Conservation (phyloP, 164 flowering plant species). For the Macadamia tetraphylla region DNA sequence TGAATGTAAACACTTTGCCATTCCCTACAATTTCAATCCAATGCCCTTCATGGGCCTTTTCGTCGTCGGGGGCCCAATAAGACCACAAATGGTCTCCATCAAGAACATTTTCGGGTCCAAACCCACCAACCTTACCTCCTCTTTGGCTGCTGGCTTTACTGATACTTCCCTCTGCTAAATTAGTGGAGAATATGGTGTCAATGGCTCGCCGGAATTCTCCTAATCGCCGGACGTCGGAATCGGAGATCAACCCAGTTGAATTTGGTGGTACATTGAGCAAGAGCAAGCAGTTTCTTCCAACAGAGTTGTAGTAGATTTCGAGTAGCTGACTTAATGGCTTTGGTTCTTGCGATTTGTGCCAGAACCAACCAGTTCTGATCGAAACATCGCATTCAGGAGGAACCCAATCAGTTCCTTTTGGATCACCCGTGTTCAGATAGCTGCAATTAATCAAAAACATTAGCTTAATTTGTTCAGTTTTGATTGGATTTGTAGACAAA, state of each 20-base stretch:
- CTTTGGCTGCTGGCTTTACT: constrained; percentile 70
- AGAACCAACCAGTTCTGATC: constrained; percentile 82
- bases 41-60: constrained; percentile 22
- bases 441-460: constrained; percentile 27
- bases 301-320: constrained; percentile 79
- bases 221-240: constrained; percentile 47
- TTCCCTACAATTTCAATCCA: constrained; percentile 62
- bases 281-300: constrained; percentile 77
- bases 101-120: constrained; percentile 56
- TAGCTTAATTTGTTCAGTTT: background rate
- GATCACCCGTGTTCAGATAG: constrained; percentile 66
- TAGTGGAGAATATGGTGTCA: constrained; percentile 48
- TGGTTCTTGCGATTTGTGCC: constrained; percentile 74
- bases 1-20: constrained; percentile 45
- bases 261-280: constrained; percentile 90
- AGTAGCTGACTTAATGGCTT: constrained; percentile 60
- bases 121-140: constrained; percentile 48
- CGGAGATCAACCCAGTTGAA: constrained; percentile 63
- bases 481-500: background rate
- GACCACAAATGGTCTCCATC: constrained; percentile 77
- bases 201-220: constrained; percentile 50
- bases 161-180: constrained; percentile 41
- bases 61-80: constrained; percentile 82
- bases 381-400: constrained; percentile 95
- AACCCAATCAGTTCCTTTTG: constrained; percentile 71